phyloP scores from a whole-genome alignment of 768 basidiomycete genomes.

The Sporobolomyces pararoseus region DNA sequence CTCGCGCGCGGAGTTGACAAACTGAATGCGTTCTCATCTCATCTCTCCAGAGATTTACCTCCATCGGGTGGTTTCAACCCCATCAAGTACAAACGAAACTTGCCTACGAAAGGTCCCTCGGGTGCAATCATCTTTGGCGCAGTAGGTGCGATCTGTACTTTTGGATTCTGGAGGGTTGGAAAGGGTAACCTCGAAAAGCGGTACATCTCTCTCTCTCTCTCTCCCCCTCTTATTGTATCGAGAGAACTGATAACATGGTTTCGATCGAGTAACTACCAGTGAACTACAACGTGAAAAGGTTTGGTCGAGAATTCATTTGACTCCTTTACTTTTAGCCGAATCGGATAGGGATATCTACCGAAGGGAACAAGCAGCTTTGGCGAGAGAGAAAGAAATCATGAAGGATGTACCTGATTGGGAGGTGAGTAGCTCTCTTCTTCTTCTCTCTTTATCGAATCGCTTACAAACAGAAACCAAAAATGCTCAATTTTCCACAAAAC shows the following conservation, averaged over 20 bases:
- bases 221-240: not conserved
- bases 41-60: constrained; percentile 75
- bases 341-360: constrained; percentile 85
- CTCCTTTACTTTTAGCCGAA: constrained; percentile 87
- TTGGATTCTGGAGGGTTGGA: constrained; percentile 87
- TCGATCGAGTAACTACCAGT: constrained; percentile 56
- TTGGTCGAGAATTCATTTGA: constrained; percentile 92
- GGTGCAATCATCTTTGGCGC: constrained; percentile 78
- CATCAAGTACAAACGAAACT: constrained; percentile 90
- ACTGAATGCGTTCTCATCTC: not conserved
- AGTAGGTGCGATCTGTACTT: constrained; percentile 78
- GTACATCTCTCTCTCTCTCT: constrained; percentile 56
- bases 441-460: not conserved
- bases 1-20: not conserved
- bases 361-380: constrained; percentile 69
- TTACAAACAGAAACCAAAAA: too few species aligned
- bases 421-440: constrained; percentile 59
- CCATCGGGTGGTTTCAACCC: constrained; percentile 87
- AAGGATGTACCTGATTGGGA: constrained; percentile 88
- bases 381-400: constrained; percentile 85
- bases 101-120: constrained; percentile 59
- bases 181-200: constrained; percentile 86
- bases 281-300: constrained; percentile 88
- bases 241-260: not conserved
- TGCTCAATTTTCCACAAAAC: not conserved